Base-by-base conservation (phyloP, 2,329 filamentous ascomycete genomes). In the Trichoderma sp. region DNA sequence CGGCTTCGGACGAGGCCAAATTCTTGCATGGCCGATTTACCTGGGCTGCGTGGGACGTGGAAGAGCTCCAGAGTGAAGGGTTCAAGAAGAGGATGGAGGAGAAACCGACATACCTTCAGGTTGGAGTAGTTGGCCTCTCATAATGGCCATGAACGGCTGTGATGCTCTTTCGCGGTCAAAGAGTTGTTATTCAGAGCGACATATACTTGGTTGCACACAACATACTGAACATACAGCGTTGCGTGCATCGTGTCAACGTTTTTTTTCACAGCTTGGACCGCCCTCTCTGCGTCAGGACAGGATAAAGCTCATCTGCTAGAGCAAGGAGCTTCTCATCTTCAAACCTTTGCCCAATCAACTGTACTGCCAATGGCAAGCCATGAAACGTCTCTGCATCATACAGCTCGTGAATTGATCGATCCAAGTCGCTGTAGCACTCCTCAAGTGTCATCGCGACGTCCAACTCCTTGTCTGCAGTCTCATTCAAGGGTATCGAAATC, bases 31-130 rank as follows among this genome's bases (percentile, higher is more conserved):
- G 76, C 5, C 78, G 77, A 28, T 77, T 77, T 39, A 71, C 78
- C 2, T 78, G 75, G 73, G 71, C 75, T 9, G 73, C 74, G 14
- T 81, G 79, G 79, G 79, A 81, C 67, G 73, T 79, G 1, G 71
- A 69, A n/a, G 68, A 70, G 48, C 30, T 71, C 10, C 43, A 57
- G 15, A 34, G 58, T 2, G 65, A 56, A 9, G 54, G 59, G 6
- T 28, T 58, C 12, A 26, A 12, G 15, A 56, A 68, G 62, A 57
- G n/a, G 19, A 57, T 68, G 44, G 66, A 68, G 2, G 57, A 65
- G 7, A 58, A 67, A 24, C 28, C 57, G 19, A 62, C 51, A 2
- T 67, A 58, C 19, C 61, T 68, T 21, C 60, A 41, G 17, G 50
- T 67, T 43, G 57, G 60, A 5, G 63, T 68, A 15, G 14, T 61